A percentile compares a stretch with the other conserved stretches of the same genome.
These are phyloP conservation scores for Hirschfeldia incana DNA, from an alignment of 345 rosid genomes.

Conservation along the genomic window DNA sequence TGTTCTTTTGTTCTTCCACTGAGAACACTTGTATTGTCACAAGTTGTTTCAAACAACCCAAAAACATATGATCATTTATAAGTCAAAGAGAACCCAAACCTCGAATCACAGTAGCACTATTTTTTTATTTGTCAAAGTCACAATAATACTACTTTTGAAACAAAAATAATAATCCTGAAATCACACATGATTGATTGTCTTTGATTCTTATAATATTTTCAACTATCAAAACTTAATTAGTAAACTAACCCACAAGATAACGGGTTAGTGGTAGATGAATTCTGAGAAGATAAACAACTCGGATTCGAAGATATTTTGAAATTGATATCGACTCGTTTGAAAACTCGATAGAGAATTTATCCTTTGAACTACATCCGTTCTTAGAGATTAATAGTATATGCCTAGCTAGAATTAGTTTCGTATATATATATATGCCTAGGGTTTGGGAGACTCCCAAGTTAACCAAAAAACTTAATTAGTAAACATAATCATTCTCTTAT, in stretches of 20 bases:
- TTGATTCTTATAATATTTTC: background rate
- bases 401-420: no score
- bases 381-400: no score
- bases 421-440: no score
- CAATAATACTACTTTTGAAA: background rate
- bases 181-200: background rate
- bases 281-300: no score
- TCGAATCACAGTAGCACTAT: background rate
- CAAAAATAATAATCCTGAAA: background rate
- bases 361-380: no score
- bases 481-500: background rate
- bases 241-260: background rate
- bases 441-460: no score
- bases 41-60: background rate
- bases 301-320: no score
- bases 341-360: no score
- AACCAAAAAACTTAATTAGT: background rate
- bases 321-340: no score
- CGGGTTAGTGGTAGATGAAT: no score
- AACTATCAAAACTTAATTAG: background rate
- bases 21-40: background rate
- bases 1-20: slow-evolving; percentile 6
- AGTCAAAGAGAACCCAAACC: background rate
- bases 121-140: background rate
- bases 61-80: background rate